Base-by-base conservation (phyloP, 208 protist species). In the Kentomonas sorsogonicus region DNA sequence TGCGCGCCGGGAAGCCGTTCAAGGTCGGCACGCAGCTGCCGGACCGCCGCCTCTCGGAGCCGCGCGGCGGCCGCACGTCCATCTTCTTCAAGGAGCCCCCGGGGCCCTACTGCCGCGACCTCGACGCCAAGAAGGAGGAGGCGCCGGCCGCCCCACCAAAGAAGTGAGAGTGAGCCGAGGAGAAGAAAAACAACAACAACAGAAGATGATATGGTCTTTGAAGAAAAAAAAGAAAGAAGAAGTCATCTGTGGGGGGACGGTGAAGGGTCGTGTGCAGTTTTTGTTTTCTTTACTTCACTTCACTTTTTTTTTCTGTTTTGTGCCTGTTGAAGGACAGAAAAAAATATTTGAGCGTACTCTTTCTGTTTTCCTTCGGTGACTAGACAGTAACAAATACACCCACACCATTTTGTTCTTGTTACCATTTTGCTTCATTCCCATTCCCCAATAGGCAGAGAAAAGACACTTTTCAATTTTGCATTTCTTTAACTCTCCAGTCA, bases 21-120 rank as follows among this genome's bases (percentile, higher is more conserved):
- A 86, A 85, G 60, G 66, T 90, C 22, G 88, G 88, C 10, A 56
- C 88, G 53, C 82, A 90, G 63, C 79, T 77, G 15, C 53, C 56
- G 1, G 88, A 94, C 67, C 78, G 88, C 41, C 63, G 45, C 33
- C 76, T 66, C 63, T 70, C 88, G 10, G 79, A 90, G 63, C 88
- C 88, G 25, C 65, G 84, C 1, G 88, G 88, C 15, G 88, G 88
- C 23, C 72, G 83, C 46, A 94, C 88, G 9, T 89, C 88, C n/a
- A 55, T 94, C 20, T 79, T 91, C 36, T 77, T 91, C 61, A 92
- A 90, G 63, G 73, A 82, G 53, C 88, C 88, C 4, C 88, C 88
- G 26, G 79, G 53, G 6, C 84, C 88, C 34, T 92, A 89, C 73
- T 94, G 84, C 77, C 83, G 88, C 45, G 85, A 94, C 63, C 31